Conservation (phyloP, 768 basidiomycete species). For the Tricholoma matsutake region DNA sequence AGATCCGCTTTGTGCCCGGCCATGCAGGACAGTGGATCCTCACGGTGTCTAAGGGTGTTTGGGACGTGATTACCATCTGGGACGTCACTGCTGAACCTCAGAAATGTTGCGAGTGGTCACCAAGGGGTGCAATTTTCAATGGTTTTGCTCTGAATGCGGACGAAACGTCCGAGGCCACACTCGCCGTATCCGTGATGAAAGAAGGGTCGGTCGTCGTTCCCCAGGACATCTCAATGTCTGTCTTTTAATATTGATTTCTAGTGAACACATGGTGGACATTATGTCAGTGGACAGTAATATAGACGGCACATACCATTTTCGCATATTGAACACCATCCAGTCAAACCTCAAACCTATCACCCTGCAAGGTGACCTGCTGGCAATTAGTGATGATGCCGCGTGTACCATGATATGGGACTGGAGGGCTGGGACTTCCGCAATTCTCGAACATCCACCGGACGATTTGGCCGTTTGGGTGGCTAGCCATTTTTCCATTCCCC, state of each 20-base stretch:
- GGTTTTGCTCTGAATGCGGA: slow-evolving; percentile 51
- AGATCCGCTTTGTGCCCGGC: slow-evolving; percentile 52
- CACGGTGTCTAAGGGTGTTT: slow-evolving; percentile 56
- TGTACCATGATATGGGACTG: slow-evolving; percentile 57
- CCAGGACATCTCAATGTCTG: slow-evolving; percentile 10
- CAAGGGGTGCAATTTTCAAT: slow-evolving; percentile 49
- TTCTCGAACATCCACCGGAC: slow-evolving; percentile 38
- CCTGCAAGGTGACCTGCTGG: slow-evolving; percentile 50
- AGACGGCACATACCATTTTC: slow-evolving; percentile 22
- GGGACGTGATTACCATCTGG: slow-evolving; percentile 59
- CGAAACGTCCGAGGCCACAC: slow-evolving; percentile 37
- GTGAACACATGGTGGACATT: slow-evolving; percentile 31
- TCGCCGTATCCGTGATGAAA: slow-evolving; percentile 50
- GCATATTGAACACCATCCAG: slow-evolving; percentile 30
- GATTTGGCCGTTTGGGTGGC: slow-evolving; percentile 29
- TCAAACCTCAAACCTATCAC: slow-evolving; percentile 45
- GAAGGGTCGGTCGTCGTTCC: slow-evolving; percentile 38
- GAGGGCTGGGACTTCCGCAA: slow-evolving; percentile 43
- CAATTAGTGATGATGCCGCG: slow-evolving; percentile 49
- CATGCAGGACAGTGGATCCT: slow-evolving; percentile 42
- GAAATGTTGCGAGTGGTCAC: slow-evolving; percentile 50
- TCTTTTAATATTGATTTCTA: slow-evolving; percentile 19
- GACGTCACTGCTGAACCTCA: slow-evolving; percentile 26
- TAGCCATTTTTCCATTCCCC: slow-evolving; percentile 11
- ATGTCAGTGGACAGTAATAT: slow-evolving; percentile 21